These are phyloP conservation scores for Aspergillus cejpii DNA, from an alignment of 2,329 filamentous ascomycete species.

Conservation along the genomic window DNA sequence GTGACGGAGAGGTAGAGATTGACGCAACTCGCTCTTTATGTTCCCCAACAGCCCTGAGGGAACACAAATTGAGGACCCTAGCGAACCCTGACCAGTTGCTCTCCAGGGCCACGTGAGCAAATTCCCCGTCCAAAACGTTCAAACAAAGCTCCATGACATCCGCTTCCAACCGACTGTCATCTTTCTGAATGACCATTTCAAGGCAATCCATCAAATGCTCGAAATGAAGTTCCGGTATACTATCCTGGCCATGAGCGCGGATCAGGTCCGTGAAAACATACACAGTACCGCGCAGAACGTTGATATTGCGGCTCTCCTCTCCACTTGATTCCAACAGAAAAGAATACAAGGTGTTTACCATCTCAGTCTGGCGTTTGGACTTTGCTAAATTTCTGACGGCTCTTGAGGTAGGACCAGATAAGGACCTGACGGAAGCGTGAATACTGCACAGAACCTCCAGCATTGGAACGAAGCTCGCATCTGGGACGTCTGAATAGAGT, in stretches of 20 bases:
- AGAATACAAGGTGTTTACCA: constrained; percentile 33
- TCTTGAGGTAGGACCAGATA: constrained; percentile 39
- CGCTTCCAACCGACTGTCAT: constrained; percentile 36
- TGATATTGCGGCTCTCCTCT: constrained; percentile 34
- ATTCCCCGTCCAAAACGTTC: constrained; percentile 37
- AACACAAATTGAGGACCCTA: constrained; percentile 32
- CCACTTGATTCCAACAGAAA: constrained; percentile 33
- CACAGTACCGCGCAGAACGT: constrained; percentile 37
- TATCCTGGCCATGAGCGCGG: constrained; percentile 35
- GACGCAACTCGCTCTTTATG: constrained; percentile 16
- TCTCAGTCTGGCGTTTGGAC: constrained; percentile 34
- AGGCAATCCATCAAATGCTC: constrained; percentile 34
- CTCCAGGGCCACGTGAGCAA: constrained; percentile 26
- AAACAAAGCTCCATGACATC: constrained; percentile 39
- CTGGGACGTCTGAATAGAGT: constrained; percentile 35
- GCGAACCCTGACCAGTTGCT: constrained; percentile 31
- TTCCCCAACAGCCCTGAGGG: constrained; percentile 29
- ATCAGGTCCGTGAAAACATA: constrained; percentile 39
- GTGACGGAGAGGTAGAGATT: constrained; percentile 20
- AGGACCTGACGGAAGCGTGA: constrained; percentile 39
- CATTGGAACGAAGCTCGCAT: constrained; percentile 32
- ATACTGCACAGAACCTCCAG: constrained; percentile 42
- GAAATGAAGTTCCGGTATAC: constrained; percentile 36
- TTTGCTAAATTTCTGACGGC: constrained; percentile 39
- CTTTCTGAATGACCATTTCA: constrained; percentile 27